These are phyloP conservation scores for Limonium bicolor DNA, from an alignment of 148 eudicot genomes.

Conservation along the genomic window DNA sequence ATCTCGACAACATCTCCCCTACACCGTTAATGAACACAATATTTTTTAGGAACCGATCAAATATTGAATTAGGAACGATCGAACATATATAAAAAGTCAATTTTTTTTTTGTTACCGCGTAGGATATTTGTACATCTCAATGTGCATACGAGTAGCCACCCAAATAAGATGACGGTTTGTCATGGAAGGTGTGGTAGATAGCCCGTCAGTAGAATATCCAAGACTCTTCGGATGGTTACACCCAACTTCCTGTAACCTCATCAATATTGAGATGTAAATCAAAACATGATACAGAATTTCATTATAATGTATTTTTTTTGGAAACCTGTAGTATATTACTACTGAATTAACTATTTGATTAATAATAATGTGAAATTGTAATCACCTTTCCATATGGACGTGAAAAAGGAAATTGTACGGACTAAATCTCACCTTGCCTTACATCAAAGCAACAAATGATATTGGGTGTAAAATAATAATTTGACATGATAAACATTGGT, in stretches of 20 bases:
- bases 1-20: slow-evolving; percentile 97
- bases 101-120: slow-evolving; percentile 36
- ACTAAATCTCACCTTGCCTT: too few relatives aligned
- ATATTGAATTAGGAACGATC: background rate
- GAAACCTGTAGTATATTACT: too few relatives aligned
- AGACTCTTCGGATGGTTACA: slow-evolving; percentile 95
- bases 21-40: slow-evolving; percentile 8
- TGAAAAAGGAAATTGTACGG: too few relatives aligned
- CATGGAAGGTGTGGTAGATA: slow-evolving; percentile 88
- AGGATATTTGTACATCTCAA: slow-evolving; percentile 86
- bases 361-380: too few relatives aligned
- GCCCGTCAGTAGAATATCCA: slow-evolving; percentile 95
- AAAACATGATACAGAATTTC: too few relatives aligned
- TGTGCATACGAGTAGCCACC: slow-evolving; percentile 99
- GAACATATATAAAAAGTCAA: slow-evolving; percentile 1
- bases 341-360: too few relatives aligned
- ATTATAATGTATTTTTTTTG: too few relatives aligned
- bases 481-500: too few relatives aligned
- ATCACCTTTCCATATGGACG: too few relatives aligned
- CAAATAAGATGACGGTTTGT: slow-evolving; percentile 89
- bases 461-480: too few relatives aligned
- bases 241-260: slow-evolving; percentile 71
- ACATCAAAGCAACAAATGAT: too few relatives aligned
- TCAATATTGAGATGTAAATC: too few relatives aligned
- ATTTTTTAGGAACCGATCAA: background rate